Base-by-base conservation (phyloP, 2,329 filamentous ascomycete genomes). In the Periconia sp. region DNA sequence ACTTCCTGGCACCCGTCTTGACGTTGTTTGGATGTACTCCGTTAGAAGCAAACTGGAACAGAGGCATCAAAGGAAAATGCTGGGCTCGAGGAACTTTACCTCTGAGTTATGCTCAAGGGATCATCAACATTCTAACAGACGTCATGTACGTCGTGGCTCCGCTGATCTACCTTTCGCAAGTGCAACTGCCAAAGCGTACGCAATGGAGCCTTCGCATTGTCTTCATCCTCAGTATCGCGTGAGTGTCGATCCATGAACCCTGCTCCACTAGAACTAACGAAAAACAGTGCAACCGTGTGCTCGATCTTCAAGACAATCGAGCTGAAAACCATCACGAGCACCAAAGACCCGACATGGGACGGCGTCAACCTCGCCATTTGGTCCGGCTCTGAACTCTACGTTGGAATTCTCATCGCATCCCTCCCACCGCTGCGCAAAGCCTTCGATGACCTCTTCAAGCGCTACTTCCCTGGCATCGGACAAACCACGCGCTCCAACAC, bases 61-160 rank as follows among this genome's bases (percentile, higher is more conserved):
- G 23, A 15, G 31, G 37, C 6, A 35, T 48, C n/a, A 46, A 50
- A 27, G 42, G 18, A 27, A 44, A 44, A 23, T 44, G 20, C 42
- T 44, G 42, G 42, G 42, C 42, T 23, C 45, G 10, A 30, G 30
- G 17, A 49, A 50, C 52, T 43, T 31, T 53, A 40, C 46, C 41
- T 27, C 1, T 43, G 42, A 35, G 47, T 18, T 55, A 55, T 19
- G 46, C 45, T 13, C 49, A 52, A 40, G 43, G 46, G 10, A 42
- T 20, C n/a, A 43, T 45, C n/a, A 52, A 56, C 43, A 20, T 56
- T n/a, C n/a, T 50, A 8, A 53, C 50, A 6, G 54, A 53, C 23
- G 19, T 56, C 6, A 17, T 56, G 3, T 56, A 53, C 23, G 18
- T 47, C 6, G 47, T 50, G 19, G 54, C 50, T 3, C 54, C 54